Percentiles rank a stretch among this genome's conserved stretches.
These are phyloP conservation scores for Tuctoria greenei DNA, from an alignment of 176 grass and related monocot species.

Conservation along the genomic window DNA sequence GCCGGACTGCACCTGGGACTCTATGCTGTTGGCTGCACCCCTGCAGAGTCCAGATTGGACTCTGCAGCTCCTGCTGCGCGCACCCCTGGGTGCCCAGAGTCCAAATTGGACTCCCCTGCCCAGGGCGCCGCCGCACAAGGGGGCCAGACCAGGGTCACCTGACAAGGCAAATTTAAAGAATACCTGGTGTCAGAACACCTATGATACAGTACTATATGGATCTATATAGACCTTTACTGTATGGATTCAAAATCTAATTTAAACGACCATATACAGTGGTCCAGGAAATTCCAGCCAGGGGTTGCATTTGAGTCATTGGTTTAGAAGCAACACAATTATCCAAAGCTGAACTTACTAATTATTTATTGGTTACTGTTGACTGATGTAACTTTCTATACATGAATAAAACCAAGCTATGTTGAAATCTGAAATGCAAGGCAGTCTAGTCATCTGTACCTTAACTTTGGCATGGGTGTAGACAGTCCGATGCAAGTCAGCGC, in stretches of 20 bases:
- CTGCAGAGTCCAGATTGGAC: too few relatives aligned
- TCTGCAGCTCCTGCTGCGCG: too few relatives aligned
- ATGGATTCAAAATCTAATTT: background rate
- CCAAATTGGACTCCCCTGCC: too few relatives aligned
- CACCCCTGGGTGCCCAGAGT: too few relatives aligned
- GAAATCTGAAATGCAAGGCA: background rate
- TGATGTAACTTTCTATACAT: background rate
- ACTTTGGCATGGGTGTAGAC: slow-evolving; percentile 98
- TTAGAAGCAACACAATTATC: background rate
- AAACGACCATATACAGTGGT: background rate
- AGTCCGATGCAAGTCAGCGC: slow-evolving; percentile 83
- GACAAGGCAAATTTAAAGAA: background rate
- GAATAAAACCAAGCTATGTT: background rate
- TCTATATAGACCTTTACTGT: background rate
- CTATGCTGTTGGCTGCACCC: too few relatives aligned
- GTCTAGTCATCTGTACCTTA: slow-evolving; percentile 53
- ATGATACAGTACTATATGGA: background rate
- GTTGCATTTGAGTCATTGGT: background rate
- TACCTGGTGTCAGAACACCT: background rate
- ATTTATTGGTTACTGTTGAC: background rate
- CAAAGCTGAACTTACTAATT: background rate
- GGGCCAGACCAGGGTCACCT: too few relatives aligned
- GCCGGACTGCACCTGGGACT: too few relatives aligned
- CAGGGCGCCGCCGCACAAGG: too few relatives aligned
- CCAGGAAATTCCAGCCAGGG: background rate